Evolutionary conservation across 805 yeast genomes (phyloP).

Genomic region (Brettanomyces bruxellensis): DNA sequence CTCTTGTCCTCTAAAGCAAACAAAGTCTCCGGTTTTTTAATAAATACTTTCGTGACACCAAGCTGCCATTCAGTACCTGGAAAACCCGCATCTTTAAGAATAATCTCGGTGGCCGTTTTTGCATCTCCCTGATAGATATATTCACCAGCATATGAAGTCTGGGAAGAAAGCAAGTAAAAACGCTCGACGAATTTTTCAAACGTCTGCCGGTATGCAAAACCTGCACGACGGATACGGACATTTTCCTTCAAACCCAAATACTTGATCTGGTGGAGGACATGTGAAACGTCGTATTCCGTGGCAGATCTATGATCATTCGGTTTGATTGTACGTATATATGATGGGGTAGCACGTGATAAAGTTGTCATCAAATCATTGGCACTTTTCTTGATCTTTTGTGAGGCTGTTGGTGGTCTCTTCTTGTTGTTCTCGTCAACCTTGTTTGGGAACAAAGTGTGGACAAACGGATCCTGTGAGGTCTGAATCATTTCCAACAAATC

Average conservation of each 20-base stretch:
- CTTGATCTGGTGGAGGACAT: slow-evolving; percentile 91
- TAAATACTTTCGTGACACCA: slow-evolving; percentile 87
- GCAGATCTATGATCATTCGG: slow-evolving; percentile 94
- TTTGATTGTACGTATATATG: slow-evolving; percentile 94
- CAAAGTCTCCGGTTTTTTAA: slow-evolving; percentile 93
- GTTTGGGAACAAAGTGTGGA: slow-evolving; percentile 52
- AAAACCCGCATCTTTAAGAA: slow-evolving; percentile 49
- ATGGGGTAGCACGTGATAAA: slow-evolving; percentile 83
- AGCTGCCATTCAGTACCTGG: slow-evolving; percentile 79
- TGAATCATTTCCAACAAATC: slow-evolving; percentile 75
- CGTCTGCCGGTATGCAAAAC: slow-evolving; percentile 95
- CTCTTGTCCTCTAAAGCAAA: slow-evolving; percentile 94
- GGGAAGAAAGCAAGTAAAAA: slow-evolving; percentile 77
- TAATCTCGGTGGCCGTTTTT: slow-evolving; percentile 41
- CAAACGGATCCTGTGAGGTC: slow-evolving; percentile 60
- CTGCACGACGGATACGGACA: slow-evolving; percentile 96
- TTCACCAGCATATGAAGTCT: slow-evolving; percentile 86
- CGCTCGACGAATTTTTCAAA: slow-evolving; percentile 94
- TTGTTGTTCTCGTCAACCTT: slow-evolving; percentile 57
- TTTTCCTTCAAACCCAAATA: slow-evolving; percentile 94
- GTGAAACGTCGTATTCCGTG: slow-evolving; percentile 76
- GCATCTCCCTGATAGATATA: slow-evolving; percentile 52
- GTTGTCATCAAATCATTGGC: slow-evolving; percentile 90
- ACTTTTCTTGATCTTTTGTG: slow-evolving; percentile 85
- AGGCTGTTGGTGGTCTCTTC: slow-evolving; percentile 88